Base-by-base conservation (phyloP, 2,329 filamentous ascomycete genomes). In the Pseudogymnoascus sp. region DNA sequence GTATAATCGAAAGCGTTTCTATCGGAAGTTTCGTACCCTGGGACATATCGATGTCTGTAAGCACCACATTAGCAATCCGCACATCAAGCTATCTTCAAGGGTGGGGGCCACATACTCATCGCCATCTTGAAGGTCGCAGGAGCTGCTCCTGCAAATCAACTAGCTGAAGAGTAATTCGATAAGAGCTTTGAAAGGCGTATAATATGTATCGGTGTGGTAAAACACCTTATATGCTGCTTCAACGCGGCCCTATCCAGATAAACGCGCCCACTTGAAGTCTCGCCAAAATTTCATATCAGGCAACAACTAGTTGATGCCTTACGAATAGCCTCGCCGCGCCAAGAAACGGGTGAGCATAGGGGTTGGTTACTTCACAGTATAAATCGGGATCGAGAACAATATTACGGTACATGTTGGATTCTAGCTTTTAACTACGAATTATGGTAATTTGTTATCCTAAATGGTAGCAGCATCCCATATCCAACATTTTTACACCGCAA, bases 31-130 rank as follows among this genome's bases (percentile, higher is more conserved):
- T 61, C 59, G 19, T 89, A 93, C 90, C 90, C 76, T 93, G 91
- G 67, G 88, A 88, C 79, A 93, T 80, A 80, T 93, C 90, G 75
- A 93, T 81, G 80, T 93, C 90, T 93, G 73, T 47, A 68, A 62
- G 62, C 60, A 61, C 19, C 50, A 61, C 38, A 42, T 61, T 61
- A 61, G 59, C 59, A 61, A 61, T 61, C 59, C 33, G 38, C 38
- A 42, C 38, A 38, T 59, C 33, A 61, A 61, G 38, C 59, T 40
- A 61, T 31, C 33, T 72, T 56, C 75, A 70, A 67, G 62, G 66
- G 61, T 56, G 64, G 63, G 59, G 56, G 61, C 56, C 63, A 77
- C 82, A 67, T 80, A 86, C 83, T 83, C 81, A 86, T 80, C 67
- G 82, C 82, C 82, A 85, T 85, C 62, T 77, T 84, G 75, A 35